Evolutionary conservation across 306 rosid species (phyloP).

Genomic region (Lupinus albus): DNA sequence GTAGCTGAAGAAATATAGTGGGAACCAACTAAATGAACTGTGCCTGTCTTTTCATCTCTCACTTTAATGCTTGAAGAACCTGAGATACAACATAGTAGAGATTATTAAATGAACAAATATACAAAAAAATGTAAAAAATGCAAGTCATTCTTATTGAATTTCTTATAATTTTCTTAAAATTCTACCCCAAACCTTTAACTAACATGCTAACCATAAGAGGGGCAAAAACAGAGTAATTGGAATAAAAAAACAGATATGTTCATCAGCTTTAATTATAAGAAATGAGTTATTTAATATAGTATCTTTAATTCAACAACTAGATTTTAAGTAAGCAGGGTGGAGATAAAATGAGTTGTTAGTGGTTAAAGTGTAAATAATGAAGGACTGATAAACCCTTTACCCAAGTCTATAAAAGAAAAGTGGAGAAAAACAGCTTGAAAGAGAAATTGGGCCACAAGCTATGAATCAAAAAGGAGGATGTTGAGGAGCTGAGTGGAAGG

Average conservation of each 20-base stretch:
- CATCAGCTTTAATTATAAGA: no score
- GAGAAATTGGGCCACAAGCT: no score
- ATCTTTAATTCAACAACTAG: not conserved
- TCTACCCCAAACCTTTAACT: not conserved
- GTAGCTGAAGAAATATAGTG: slow-evolving; percentile 62
- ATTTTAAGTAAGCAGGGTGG: slow-evolving; percentile 10
- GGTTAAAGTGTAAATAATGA: not conserved
- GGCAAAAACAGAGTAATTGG: not conserved
- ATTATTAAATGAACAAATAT: slow-evolving; percentile 21
- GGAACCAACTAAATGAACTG: slow-evolving; percentile 89
- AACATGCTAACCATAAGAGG: not conserved
- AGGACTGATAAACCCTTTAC: not conserved
- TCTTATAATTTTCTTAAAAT: not conserved
- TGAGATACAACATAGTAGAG: slow-evolving; percentile 51
- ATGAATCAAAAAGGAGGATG: no score
- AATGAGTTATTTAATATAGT: no score
- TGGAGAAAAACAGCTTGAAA: no score
- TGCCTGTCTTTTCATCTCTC: slow-evolving; percentile 81
- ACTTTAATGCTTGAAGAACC: slow-evolving; percentile 92
- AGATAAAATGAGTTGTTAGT: not conserved
- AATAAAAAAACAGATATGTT: not conserved
- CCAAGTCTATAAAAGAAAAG: no score
- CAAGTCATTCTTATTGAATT: slow-evolving; percentile 7
- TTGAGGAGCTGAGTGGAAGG: no score
- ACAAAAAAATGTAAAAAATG: not conserved